A percentile compares a stretch with the other conserved stretches of the same genome.
Evolutionary conservation across 169 alveolate species (phyloP).

Genomic region (Cryptosporidium parvum): DNA sequence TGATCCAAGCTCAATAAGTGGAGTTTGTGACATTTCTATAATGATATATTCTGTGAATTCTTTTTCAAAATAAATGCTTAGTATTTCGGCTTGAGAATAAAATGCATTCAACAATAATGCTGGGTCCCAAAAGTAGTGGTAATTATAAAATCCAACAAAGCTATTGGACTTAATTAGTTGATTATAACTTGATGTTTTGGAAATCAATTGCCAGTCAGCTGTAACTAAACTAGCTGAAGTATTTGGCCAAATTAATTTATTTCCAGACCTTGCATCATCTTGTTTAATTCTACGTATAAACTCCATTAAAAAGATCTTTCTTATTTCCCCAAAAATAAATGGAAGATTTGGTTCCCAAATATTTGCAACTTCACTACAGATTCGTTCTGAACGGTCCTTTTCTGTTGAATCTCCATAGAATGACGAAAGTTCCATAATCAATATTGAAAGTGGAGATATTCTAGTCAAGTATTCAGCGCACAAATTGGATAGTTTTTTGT

Average conservation of each 20-base stretch:
- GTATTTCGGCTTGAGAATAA: slow-evolving; percentile 5
- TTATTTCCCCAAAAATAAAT: neutral
- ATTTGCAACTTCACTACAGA: slow-evolving; percentile 17
- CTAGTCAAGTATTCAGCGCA: neutral
- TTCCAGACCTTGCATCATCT: slow-evolving; percentile 41
- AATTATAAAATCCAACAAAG: slow-evolving; percentile 40
- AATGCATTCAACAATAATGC: slow-evolving; percentile 46
- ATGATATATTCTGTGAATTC: neutral
- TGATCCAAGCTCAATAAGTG: slow-evolving; percentile 35
- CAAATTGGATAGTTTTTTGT: neutral
- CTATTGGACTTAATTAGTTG: neutral
- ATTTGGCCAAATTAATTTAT: slow-evolving; percentile 52
- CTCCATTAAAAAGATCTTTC: slow-evolving; percentile 55
- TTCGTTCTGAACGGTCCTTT: neutral
- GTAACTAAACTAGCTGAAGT: slow-evolving; percentile 43
- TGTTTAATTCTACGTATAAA: slow-evolving; percentile 57
- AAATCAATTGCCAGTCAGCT: slow-evolving; percentile 23
- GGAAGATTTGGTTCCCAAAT: slow-evolving; percentile 65
- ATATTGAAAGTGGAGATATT: slow-evolving; percentile 2
- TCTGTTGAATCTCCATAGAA: neutral
- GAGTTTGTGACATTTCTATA: slow-evolving; percentile 58
- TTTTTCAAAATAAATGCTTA: neutral
- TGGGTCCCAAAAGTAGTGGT: slow-evolving; percentile 64
- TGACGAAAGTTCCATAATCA: neutral
- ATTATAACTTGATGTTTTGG: neutral